phyloP scores from a whole-genome alignment of 2,329 filamentous ascomycete genomes.

The Pyrenochaeta sp. region DNA sequence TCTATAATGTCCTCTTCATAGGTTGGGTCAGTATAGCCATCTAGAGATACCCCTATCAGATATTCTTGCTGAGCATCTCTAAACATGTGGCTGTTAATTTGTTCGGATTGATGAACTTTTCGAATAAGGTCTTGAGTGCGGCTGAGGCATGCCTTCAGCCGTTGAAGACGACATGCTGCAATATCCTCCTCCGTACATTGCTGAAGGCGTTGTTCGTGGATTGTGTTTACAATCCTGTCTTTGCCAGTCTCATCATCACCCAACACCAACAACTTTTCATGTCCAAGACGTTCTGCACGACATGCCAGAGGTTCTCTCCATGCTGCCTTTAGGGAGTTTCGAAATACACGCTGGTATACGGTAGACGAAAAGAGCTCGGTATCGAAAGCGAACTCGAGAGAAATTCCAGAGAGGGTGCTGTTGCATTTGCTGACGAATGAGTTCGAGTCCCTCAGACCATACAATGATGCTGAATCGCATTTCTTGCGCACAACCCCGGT shows the following conservation, averaged over 20 bases:
- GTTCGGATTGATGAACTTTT: not conserved
- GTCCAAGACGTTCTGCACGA: not conserved
- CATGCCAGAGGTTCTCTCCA: not conserved
- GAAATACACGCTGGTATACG: constrained; percentile 9
- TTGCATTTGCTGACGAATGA: constrained; percentile 9
- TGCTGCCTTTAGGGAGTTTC: constrained; percentile 7
- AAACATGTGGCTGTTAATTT: not conserved
- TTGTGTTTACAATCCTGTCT: not conserved
- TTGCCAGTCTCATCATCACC: not conserved
- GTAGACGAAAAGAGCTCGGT: constrained; percentile 11
- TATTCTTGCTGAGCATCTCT: not conserved
- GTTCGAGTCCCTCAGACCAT: constrained; percentile 9
- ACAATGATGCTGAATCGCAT: constrained; percentile 15
- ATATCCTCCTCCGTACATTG: not conserved
- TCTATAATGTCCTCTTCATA: not conserved
- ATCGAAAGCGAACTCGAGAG: constrained; percentile 21
- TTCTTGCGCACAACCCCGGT: constrained; percentile 4
- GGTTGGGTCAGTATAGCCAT: not conserved
- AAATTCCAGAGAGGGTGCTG: constrained; percentile 20
- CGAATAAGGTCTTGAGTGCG: not conserved
- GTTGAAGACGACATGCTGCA: not conserved
- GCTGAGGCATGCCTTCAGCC: not conserved
- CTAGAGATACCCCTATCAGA: not conserved
- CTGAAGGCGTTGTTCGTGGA: not conserved
- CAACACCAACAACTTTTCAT: not conserved